Percentiles rank a stretch among this genome's conserved stretches.
Conservation (phyloP, 2,329 filamentous ascomycete species). For the Gliomastix tumulicola region DNA sequence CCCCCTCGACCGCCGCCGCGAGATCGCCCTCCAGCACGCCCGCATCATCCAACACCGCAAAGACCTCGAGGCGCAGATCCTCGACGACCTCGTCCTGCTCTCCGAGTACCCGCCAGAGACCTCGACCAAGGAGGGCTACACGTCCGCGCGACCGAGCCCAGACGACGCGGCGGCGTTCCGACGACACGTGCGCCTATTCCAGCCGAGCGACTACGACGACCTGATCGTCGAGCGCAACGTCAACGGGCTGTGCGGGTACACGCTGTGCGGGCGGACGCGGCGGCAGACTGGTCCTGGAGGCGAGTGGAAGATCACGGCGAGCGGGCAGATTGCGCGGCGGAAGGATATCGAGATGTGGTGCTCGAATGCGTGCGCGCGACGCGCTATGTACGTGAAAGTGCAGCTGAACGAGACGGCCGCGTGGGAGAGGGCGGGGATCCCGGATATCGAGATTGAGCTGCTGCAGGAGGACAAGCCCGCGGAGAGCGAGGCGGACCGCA, state of each 20-base stretch:
- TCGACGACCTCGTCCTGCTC: constrained; percentile 64
- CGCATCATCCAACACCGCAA: constrained; percentile 76
- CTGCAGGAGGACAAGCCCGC: constrained; percentile 55
- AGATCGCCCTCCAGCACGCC: constrained; percentile 76
- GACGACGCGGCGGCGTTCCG: constrained; percentile 62
- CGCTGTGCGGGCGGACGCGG: constrained; percentile 64
- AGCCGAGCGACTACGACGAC: constrained; percentile 83
- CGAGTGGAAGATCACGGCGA: constrained; percentile 57
- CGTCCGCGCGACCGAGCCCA: constrained; percentile 29
- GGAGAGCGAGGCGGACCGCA: constrained; percentile 32
- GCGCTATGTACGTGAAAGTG: constrained; percentile 79
- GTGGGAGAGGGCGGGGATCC: constrained; percentile 66
- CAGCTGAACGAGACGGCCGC: constrained; percentile 81
- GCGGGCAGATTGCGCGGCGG: constrained; percentile 56
- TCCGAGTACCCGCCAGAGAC: constrained; percentile 42
- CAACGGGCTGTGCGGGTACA: constrained; percentile 75
- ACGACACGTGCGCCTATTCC: constrained; percentile 62
- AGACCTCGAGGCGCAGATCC: constrained; percentile 66
- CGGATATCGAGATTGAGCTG: constrained; percentile 51
- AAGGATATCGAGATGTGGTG: constrained; percentile 84
- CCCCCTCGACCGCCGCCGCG: constrained; percentile 42
- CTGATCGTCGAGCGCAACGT: constrained; percentile 85
- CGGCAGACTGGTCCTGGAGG: constrained; percentile 48
- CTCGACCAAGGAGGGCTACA: constrained; percentile 29
- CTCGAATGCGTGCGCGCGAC: constrained; percentile 66